Percentiles rank a stretch among this genome's conserved stretches.
phyloP scores from a whole-genome alignment of 257 asterid genomes.

The Echium plantagineum region DNA sequence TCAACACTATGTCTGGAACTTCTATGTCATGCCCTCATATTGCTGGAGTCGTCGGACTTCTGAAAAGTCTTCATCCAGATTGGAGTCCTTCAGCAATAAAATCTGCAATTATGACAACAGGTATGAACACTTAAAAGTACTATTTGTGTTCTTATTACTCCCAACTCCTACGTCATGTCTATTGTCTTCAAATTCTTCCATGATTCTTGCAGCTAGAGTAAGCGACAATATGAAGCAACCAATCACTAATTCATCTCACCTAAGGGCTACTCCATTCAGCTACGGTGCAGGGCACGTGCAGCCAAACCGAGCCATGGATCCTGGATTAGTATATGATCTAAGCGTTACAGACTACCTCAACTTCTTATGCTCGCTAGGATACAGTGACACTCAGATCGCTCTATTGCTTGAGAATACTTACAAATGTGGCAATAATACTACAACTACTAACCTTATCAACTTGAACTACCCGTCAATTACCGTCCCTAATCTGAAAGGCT shows the following conservation, averaged over 20 bases:
- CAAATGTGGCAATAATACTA: constrained; percentile 22
- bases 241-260: constrained; percentile 36
- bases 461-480: constrained; percentile 85
- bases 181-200: neutral
- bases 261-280: constrained; percentile 61
- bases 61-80: constrained; percentile 63
- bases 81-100: constrained; percentile 97
- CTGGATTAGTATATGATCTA: constrained; percentile 78
- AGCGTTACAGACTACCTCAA: constrained; percentile 38
- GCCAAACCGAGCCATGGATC: constrained; percentile 91
- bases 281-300: constrained; percentile 83
- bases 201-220: constrained; percentile 41
- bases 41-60: constrained; percentile 76
- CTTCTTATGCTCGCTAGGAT: constrained; percentile 59
- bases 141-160: neutral
- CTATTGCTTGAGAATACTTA: constrained; percentile 24
- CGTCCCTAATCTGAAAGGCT: constrained; percentile 40
- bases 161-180: neutral
- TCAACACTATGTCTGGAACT: constrained; percentile 70
- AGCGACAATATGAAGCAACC: constrained; percentile 49
- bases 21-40: constrained; percentile 97
- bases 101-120: constrained; percentile 80
- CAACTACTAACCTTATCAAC: constrained; percentile 31
- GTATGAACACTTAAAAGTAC: constrained; percentile 16
- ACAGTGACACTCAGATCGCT: constrained; percentile 28